Conservation (phyloP, 306 rosid species). For the Gastrolobium villosum region DNA sequence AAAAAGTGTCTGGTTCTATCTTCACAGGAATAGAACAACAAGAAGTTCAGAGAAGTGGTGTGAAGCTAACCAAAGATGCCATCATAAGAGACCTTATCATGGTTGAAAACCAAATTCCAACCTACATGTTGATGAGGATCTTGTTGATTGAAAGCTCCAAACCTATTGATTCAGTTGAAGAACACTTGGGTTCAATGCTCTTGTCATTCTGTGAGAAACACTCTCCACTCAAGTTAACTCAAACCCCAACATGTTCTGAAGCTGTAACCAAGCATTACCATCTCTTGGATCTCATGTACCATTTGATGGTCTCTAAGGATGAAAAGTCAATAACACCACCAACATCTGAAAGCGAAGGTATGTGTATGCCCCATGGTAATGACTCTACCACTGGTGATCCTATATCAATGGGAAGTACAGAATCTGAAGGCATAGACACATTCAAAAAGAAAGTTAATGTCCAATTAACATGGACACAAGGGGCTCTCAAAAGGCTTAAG, state of each 20-base stretch:
- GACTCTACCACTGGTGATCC: no score
- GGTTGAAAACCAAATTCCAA: conserved; percentile 53
- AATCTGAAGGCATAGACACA: neutral
- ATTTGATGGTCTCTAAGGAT: conserved; percentile 9
- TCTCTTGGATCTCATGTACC: conserved; percentile 50
- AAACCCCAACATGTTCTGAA: neutral
- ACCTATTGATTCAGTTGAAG: neutral
- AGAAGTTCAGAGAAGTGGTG: neutral
- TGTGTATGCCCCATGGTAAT: neutral
- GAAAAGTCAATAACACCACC: neutral
- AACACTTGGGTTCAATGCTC: conserved; percentile 33
- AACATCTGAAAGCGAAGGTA: neutral
- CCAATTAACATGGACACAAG: neutral
- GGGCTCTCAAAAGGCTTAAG: neutral
- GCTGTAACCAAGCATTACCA: conserved; percentile 26
- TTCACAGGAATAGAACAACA: neutral
- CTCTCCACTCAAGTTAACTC: conserved; percentile 1
- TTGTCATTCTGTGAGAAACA: conserved; percentile 24
- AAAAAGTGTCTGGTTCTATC: neutral
- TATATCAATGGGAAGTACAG: neutral
- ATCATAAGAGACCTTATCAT: conserved; percentile 41
- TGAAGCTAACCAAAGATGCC: conserved; percentile 31
- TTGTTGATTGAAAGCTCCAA: neutral
- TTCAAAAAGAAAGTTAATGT: neutral
- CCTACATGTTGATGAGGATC: conserved; percentile 11